Percentiles rank a stretch among this genome's conserved stretches.
phyloP scores from a whole-genome alignment of 2,329 filamentous ascomycete genomes.

The Verruconis gallopava region DNA sequence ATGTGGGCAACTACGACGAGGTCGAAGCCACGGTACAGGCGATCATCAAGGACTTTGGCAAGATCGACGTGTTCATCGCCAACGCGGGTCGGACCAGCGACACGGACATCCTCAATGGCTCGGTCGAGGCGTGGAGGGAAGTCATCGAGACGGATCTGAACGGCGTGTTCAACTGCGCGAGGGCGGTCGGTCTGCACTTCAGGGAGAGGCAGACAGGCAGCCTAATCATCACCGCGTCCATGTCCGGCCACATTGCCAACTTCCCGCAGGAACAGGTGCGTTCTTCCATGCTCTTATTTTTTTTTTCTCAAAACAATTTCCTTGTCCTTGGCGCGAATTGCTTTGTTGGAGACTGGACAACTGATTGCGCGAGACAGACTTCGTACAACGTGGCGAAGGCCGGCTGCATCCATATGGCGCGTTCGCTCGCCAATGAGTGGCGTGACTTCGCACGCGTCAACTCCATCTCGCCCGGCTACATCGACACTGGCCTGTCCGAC shows the following conservation, averaged over 20 bases:
- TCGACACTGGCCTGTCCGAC: conserved; percentile 41
- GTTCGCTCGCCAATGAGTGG: conserved; percentile 56
- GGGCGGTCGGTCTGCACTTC: conserved; percentile 51
- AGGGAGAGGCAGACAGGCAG: conserved; percentile 36
- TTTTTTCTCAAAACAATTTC: no score
- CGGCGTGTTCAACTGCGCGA: conserved; percentile 74
- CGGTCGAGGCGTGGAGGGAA: conserved; percentile 58
- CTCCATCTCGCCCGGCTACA: conserved; percentile 31
- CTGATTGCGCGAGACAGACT: conserved; percentile 13
- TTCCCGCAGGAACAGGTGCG: conserved; percentile 54
- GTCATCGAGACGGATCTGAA: conserved; percentile 79
- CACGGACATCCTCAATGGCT: conserved; percentile 54
- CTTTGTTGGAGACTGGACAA: no score
- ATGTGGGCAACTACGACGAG: conserved; percentile 14
- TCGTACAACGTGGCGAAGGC: conserved; percentile 9
- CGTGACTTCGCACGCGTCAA: conserved; percentile 43
- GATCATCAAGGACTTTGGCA: conserved; percentile 28
- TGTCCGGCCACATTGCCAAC: conserved; percentile 78
- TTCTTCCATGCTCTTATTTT: conserved; percentile 41
- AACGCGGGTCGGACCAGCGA: conserved; percentile 61
- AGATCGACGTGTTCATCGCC: conserved; percentile 36
- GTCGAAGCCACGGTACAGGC: conserved; percentile 22
- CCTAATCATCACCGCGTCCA: conserved; percentile 54
- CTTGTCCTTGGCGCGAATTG: no score
- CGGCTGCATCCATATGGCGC: conserved; percentile 47